Percentiles rank a stretch among this genome's conserved stretches.
Conservation (phyloP, 441 rosid species). For the California macrophylla region DNA sequence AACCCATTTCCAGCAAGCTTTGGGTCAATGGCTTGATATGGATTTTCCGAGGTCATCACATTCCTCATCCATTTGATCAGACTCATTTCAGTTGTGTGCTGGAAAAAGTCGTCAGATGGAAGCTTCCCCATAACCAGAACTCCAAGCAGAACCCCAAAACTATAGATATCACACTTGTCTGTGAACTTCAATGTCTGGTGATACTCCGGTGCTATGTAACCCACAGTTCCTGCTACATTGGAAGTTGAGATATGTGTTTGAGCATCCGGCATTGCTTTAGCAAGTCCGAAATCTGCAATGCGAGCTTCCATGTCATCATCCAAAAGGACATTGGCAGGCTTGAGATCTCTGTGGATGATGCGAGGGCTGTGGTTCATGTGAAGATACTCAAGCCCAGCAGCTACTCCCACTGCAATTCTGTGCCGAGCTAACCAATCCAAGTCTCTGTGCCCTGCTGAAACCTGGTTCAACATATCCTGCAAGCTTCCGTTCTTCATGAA, state of each 20-base stretch:
- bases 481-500: conserved; percentile 85
- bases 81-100: conserved; percentile 49
- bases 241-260: conserved; percentile 57
- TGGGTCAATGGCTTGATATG: conserved; percentile 47
- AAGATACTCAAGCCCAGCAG: conserved; percentile 77
- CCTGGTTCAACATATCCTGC: conserved; percentile 42
- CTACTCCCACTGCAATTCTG: conserved; percentile 58
- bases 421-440: conserved; percentile 61
- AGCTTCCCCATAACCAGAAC: conserved; percentile 67
- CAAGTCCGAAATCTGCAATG: conserved; percentile 82
- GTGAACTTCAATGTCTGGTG: conserved; percentile 78
- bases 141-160: conserved; percentile 69
- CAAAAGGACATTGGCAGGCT: conserved; percentile 73
- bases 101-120: conserved; percentile 79
- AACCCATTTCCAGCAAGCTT: conserved; percentile 43
- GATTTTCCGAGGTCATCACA: conserved; percentile 52
- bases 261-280: conserved; percentile 68
- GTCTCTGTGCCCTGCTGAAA: conserved; percentile 36
- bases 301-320: conserved; percentile 87
- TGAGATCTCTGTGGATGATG: conserved; percentile 79
- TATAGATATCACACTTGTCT: conserved; percentile 67
- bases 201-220: conserved; percentile 82
- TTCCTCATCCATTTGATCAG: conserved; percentile 76
- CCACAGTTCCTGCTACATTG: conserved; percentile 65
- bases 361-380: conserved; percentile 50